Percentiles rank a stretch among this genome's conserved stretches.
These are phyloP conservation scores for Lasiosphaeria hispida DNA, from an alignment of 495 filamentous ascomycete species.

Conservation along the genomic window DNA sequence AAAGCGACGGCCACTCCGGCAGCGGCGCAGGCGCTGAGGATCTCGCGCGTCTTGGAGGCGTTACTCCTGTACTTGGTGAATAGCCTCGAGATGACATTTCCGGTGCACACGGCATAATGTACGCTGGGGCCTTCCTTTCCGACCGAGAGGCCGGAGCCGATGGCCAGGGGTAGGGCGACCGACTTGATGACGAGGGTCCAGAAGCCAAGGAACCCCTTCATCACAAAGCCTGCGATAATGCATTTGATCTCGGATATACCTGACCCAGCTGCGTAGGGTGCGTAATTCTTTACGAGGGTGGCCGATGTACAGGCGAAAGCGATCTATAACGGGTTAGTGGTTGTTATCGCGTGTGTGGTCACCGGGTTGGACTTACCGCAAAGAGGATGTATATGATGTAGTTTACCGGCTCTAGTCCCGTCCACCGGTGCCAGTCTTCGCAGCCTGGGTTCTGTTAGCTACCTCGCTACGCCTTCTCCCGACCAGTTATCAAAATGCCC, in stretches of 20 bases:
- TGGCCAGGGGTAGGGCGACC: constrained; percentile 83
- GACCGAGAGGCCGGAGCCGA: constrained; percentile 91
- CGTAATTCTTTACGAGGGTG: constrained; percentile 84
- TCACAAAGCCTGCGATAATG: constrained; percentile 98
- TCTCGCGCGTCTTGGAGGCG: constrained; percentile 92
- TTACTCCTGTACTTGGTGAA: constrained; percentile 92
- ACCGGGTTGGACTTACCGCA: constrained; percentile 56
- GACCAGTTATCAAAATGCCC: constrained; percentile 7
- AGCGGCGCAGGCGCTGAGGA: constrained; percentile 89
- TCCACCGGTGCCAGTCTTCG: constrained; percentile 88
- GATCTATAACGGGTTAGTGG: constrained; percentile 49
- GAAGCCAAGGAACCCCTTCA: constrained; percentile 95
- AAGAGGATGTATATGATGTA: constrained; percentile 88
- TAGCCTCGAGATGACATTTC: constrained; percentile 91
- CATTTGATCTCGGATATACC: constrained; percentile 99
- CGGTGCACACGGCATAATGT: constrained; percentile 96
- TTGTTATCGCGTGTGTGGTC: not conserved
- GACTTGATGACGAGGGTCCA: constrained; percentile 96
- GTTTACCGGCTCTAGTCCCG: constrained; percentile 70
- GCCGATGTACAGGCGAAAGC: constrained; percentile 81
- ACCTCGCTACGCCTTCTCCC: not conserved
- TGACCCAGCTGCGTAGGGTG: constrained; percentile 94
- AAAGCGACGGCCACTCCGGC: constrained; percentile 97
- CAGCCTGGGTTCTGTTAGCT: constrained; percentile 60
- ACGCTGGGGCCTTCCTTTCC: constrained; percentile 98